Evolutionary conservation across 2,329 filamentous ascomycete genomes (phyloP).

Genomic region (Trichoderma breve): DNA sequence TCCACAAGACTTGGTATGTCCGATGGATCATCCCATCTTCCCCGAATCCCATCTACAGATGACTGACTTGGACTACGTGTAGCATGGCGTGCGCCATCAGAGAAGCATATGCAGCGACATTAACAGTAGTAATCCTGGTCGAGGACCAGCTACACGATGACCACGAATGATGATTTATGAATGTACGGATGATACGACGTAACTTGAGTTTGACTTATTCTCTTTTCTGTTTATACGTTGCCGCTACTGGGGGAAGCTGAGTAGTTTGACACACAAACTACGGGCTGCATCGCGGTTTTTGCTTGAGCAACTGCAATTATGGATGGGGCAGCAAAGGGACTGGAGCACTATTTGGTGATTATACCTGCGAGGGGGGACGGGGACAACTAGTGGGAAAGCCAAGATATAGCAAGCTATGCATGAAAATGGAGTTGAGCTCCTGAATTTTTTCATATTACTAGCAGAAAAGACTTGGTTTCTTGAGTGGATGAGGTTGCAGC

Average conservation of each 20-base stretch:
- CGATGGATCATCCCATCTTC: neutral
- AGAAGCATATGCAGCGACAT: constrained; percentile 70
- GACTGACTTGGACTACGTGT: constrained; percentile 21
- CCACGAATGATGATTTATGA: constrained; percentile 37
- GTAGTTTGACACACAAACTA: neutral
- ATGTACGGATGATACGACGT: constrained; percentile 4
- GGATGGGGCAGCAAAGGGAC: neutral
- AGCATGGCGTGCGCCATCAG: constrained; percentile 72
- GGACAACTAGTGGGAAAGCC: neutral
- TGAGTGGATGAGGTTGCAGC: neutral
- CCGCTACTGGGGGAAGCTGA: neutral
- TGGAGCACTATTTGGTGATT: neutral
- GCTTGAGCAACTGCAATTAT: neutral
- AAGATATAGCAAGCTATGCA: neutral
- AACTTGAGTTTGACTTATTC: neutral
- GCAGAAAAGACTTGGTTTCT: neutral
- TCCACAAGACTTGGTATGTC: constrained; percentile 64
- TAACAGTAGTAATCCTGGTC: constrained; percentile 70
- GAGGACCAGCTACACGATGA: constrained; percentile 49
- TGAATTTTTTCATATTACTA: neutral
- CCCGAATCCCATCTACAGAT: neutral
- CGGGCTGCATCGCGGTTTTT: neutral
- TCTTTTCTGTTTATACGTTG: constrained; percentile 13
- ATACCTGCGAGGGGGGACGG: neutral
- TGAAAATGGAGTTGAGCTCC: neutral